Evolutionary conservation across 441 rosid species (phyloP).

Genomic region (Hura crepitans): DNA sequence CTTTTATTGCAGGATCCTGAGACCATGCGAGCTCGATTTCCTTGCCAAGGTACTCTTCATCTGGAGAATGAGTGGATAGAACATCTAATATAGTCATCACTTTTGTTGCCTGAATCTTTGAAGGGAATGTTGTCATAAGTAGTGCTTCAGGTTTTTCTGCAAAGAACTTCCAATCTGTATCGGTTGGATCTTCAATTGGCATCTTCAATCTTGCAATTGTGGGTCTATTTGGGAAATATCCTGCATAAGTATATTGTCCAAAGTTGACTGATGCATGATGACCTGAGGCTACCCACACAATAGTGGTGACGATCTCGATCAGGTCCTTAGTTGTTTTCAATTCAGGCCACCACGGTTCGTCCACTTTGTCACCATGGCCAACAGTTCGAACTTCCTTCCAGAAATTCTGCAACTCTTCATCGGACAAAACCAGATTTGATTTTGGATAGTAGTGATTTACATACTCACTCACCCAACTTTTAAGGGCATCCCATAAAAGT

Average conservation of each 20-base stretch:
- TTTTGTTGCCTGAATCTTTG: constrained; percentile 52
- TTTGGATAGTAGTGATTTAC: constrained; percentile 51
- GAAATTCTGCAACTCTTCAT: constrained; percentile 49
- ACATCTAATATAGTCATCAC: constrained; percentile 54
- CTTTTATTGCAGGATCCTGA: constrained; percentile 37
- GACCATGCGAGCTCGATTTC: constrained; percentile 46
- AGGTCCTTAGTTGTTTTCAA: constrained; percentile 42
- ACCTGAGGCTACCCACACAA: constrained; percentile 52
- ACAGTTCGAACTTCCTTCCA: constrained; percentile 47
- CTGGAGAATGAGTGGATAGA: constrained; percentile 59
- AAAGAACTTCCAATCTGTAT: constrained; percentile 38
- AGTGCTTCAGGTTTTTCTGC: constrained; percentile 34
- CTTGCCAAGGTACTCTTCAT: constrained; percentile 73
- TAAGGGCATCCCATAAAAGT: constrained; percentile 47
- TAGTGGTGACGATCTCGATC: constrained; percentile 38
- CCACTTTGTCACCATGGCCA: constrained; percentile 49
- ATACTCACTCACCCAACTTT: constrained; percentile 51
- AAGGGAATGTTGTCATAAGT: constrained; percentile 48
- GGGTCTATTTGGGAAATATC: constrained; percentile 72
- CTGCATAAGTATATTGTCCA: constrained; percentile 62
- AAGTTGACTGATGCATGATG: constrained; percentile 63
- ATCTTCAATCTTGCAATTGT: constrained; percentile 51
- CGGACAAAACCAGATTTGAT: constrained; percentile 23
- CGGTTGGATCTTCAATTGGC: constrained; percentile 50
- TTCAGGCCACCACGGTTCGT: constrained; percentile 47